These are phyloP conservation scores for Saposhnikovia divaricata DNA, from an alignment of 129 eudicot genomes.

Conservation along the genomic window DNA sequence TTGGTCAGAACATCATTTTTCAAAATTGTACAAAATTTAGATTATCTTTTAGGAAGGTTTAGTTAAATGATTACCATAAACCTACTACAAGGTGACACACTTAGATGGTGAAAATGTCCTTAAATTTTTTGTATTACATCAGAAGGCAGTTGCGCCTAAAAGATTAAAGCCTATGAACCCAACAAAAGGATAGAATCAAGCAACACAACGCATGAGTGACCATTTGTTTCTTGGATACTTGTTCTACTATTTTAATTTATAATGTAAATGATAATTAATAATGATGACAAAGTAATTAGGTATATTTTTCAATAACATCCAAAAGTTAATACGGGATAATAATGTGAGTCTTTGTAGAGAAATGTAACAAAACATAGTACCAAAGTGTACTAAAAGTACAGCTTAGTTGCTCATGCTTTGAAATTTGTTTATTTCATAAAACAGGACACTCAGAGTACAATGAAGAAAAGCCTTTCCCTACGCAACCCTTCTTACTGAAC, in stretches of 20 bases:
- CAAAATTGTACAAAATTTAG: background rate
- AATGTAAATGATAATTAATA: background rate
- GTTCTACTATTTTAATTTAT: background rate
- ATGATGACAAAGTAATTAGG: background rate
- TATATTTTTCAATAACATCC: background rate
- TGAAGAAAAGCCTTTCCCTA: background rate
- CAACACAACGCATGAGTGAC: background rate
- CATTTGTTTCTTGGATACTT: background rate
- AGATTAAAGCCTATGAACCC: background rate
- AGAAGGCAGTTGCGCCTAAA: background rate
- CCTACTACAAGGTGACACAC: background rate
- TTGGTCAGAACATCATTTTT: background rate
- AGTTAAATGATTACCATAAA: background rate
- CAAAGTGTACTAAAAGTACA: background rate
- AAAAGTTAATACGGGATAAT: background rate
- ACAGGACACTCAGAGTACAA: background rate
- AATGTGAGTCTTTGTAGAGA: background rate
- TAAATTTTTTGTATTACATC: background rate
- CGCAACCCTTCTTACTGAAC: background rate
- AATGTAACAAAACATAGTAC: background rate
- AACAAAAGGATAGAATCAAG: background rate
- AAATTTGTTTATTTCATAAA: background rate
- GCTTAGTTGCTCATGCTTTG: background rate
- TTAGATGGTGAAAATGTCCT: background rate
- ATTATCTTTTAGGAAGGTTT: background rate